These are phyloP conservation scores for Bryoerythrophyllum caledonicum DNA, from an alignment of 225 moss, liverwort and hornwort genomes.

Conservation along the genomic window DNA sequence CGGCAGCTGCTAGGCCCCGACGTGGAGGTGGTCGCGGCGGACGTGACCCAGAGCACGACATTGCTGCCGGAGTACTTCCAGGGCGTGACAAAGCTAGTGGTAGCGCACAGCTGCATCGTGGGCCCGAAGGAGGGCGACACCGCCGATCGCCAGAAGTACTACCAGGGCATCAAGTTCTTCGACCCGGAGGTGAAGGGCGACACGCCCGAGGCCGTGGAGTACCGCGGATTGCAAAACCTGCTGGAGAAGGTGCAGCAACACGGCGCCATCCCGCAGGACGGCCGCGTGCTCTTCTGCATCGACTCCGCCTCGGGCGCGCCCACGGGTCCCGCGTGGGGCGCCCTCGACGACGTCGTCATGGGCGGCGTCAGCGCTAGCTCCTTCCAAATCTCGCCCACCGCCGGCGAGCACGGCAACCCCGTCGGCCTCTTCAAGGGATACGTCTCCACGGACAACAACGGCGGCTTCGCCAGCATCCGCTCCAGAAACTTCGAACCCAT, in stretches of 20 bases:
- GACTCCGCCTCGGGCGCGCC: slow-evolving; percentile 58
- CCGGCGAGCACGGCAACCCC: slow-evolving; percentile 67
- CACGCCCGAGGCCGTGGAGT: slow-evolving; percentile 83
- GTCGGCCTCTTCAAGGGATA: slow-evolving; percentile 76
- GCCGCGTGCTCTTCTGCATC: slow-evolving; percentile 59
- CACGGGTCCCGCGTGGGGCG: slow-evolving; percentile 83
- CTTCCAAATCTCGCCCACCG: slow-evolving; percentile 60
- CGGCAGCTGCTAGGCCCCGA: slow-evolving; percentile 58
- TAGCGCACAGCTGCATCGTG: slow-evolving; percentile 50
- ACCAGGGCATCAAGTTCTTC: slow-evolving; percentile 90
- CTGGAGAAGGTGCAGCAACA: slow-evolving; percentile 68
- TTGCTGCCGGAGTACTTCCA: slow-evolving; percentile 83
- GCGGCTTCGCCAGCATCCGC: slow-evolving; percentile 85
- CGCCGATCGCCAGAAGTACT: slow-evolving; percentile 81
- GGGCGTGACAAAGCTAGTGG: slow-evolving; percentile 73
- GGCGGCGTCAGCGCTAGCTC: slow-evolving; percentile 92
- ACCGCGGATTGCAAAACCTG: slow-evolving; percentile 70
- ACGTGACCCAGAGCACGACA: slow-evolving; percentile 80
- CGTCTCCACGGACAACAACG: slow-evolving; percentile 80
- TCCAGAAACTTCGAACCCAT: slow-evolving; percentile 64
- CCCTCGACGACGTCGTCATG: slow-evolving; percentile 97
- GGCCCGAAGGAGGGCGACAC: slow-evolving; percentile 96
- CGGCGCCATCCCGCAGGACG: slow-evolving; percentile 27
- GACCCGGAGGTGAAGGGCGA: slow-evolving; percentile 96
- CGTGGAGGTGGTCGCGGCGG: slow-evolving; percentile 76